Percentiles rank a stretch among this genome's conserved stretches.
Conservation (phyloP, 371 early-diverging fungal species). For the Entomophthora muscae region DNA sequence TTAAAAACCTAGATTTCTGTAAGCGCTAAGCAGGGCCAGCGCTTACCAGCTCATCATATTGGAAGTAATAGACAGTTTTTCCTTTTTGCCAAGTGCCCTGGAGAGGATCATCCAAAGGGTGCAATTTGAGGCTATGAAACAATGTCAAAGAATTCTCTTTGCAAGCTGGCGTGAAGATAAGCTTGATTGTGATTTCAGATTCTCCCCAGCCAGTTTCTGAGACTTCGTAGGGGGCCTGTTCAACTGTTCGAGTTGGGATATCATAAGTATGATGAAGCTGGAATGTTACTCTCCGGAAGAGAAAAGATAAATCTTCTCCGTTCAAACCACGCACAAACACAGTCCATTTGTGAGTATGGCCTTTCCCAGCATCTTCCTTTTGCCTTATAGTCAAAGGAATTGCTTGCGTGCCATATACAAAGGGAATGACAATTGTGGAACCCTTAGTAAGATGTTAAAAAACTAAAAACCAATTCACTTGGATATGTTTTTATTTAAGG, state of each 20-base stretch:
- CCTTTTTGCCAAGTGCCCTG: conserved; percentile 45
- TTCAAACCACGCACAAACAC: conserved; percentile 74
- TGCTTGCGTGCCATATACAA: conserved; percentile 1
- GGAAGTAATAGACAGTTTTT: conserved; percentile 51
- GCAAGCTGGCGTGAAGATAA: conserved; percentile 56
- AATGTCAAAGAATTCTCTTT: conserved; percentile 66
- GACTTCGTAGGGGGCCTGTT: conserved; percentile 80
- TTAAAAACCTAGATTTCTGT: conserved; percentile 69
- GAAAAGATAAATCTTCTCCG: conserved; percentile 67
- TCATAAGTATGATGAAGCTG: conserved; percentile 93
- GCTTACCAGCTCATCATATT: conserved; percentile 61
- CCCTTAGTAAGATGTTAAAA: neutral
- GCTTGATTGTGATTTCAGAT: conserved; percentile 87
- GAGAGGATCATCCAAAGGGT: conserved; percentile 51
- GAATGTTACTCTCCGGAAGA: conserved; percentile 79
- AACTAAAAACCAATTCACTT: no score
- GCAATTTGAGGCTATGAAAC: conserved; percentile 66
- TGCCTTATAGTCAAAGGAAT: conserved; percentile 10
- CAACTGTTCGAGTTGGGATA: conserved; percentile 55
- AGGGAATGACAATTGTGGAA: neutral
- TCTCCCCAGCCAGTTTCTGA: conserved; percentile 98
- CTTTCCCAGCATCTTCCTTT: conserved; percentile 39
- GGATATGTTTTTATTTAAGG: no score
- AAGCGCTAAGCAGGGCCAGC: no score
- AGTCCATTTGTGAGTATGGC: conserved; percentile 73